phyloP scores from a whole-genome alignment of 2,329 filamentous ascomycete genomes.

The Arthrobotrys megalospora region DNA sequence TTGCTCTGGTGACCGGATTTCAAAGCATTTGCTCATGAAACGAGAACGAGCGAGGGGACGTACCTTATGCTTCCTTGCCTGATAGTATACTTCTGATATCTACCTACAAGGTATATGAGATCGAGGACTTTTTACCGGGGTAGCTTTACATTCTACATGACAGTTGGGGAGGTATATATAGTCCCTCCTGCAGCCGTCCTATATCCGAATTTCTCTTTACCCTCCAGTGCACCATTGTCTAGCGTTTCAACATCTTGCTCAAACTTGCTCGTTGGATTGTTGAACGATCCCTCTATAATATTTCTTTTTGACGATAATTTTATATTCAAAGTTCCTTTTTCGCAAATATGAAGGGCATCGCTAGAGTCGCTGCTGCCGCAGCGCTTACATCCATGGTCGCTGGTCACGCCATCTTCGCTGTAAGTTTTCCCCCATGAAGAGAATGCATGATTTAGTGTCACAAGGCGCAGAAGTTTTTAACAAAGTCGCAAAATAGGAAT shows the following conservation, averaged over 20 bases:
- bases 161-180: conserved; percentile 42
- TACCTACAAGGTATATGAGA: conserved; percentile 13
- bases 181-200: conserved; percentile 9
- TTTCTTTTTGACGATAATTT: conserved; percentile 34
- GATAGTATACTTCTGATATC: conserved; percentile 16
- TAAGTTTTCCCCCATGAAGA: conserved; percentile 8
- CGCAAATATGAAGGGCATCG: conserved; percentile 46
- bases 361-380: conserved; percentile 39
- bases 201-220: conserved; percentile 22
- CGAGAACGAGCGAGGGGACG: not conserved
- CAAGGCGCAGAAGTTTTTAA: too few species aligned
- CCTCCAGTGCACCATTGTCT: conserved; percentile 27
- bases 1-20: conserved; percentile 34
- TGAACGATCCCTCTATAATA: conserved; percentile 36
- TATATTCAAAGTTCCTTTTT: conserved; percentile 9
- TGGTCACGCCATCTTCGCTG: conserved; percentile 57
- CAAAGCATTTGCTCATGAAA: conserved; percentile 4
- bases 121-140: conserved; percentile 11
- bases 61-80: conserved; percentile 10
- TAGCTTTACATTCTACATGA: not conserved
- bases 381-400: conserved; percentile 49
- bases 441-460: too few species aligned
- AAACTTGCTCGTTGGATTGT: conserved; percentile 44
- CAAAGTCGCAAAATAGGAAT: conserved; percentile 34
- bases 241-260: conserved; percentile 49